Evolutionary conservation across 2,329 filamentous ascomycete species (phyloP), one percentile per base, ranked within the genome.

Genomic region (Albophoma yamanashiensis): DNA sequence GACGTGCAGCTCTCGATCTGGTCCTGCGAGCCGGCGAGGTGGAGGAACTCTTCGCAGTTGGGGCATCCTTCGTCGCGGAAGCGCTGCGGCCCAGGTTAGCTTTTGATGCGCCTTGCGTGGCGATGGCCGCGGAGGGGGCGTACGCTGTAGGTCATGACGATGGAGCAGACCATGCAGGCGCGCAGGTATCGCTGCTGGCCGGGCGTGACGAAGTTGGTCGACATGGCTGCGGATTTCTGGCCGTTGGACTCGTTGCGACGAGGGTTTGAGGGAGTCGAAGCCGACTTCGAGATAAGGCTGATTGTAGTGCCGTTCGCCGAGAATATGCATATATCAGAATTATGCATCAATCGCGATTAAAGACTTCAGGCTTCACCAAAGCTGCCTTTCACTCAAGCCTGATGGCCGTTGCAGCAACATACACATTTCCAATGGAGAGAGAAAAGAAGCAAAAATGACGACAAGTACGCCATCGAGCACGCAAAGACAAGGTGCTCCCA

Each of bases 131-230:
- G n/a, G n/a, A n/a, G n/a, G 50, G 50, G 56, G 73, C 82, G 67
- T 78, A 92, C 89, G 66, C 81, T 82, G 70, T 88, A 86, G 62
- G 89, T 88, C 80, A 93, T 91, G 65, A 97, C 91, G 71, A 97
- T 89, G 59, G 91, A 93, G 84, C 94, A 99, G 67, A 97, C 91
- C 92, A 99, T 97, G 81, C 94, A 99, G 70, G 94, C 94, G 76
- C 94, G 92, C 67, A 96, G 84, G 73, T 90, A 87, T 76, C 92
- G 90, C 78, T 89, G 86, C 76, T 94, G 89, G 72, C 80, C 82
- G 8, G 89, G 82, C 20, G 89, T 77, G 63, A 92, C 87, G 73
- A 85, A 92, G 73, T 86, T 88, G 52, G 64, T 61, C 55, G 40
- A 45, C 56, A 45, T 47, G 43, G 42, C 40, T 50, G 43, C 31